Evolutionary conservation across 257 asterid species (phyloP).

Genomic region (Eucommia ulmoides): DNA sequence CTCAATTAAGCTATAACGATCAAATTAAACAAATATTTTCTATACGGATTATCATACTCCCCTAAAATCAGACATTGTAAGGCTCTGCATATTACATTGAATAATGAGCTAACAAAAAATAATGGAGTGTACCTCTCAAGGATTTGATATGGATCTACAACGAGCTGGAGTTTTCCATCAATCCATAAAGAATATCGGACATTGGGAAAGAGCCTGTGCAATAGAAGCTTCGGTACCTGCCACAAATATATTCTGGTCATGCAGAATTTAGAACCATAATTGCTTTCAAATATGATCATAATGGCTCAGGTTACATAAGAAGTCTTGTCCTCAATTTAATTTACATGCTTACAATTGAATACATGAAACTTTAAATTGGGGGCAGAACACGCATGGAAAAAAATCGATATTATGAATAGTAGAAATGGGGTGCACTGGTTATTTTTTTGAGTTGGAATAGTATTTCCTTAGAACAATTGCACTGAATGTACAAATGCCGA

Average conservation of each 20-base stretch:
- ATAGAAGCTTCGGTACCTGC: conserved; percentile 88
- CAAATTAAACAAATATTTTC: background rate
- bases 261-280: background rate
- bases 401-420: no score
- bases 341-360: background rate
- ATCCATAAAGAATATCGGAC: conserved; percentile 88
- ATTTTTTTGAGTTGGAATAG: no score
- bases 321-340: background rate
- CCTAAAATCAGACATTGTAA: background rate
- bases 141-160: conserved; percentile 87
- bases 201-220: conserved; percentile 90
- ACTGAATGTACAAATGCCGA: no score
- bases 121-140: conserved; percentile 65
- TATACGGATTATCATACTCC: background rate
- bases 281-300: no score
- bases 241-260: conserved; percentile 5
- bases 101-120: conserved; percentile 7
- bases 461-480: no score
- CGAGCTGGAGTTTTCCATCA: conserved; percentile 92
- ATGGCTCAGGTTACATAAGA: no score
- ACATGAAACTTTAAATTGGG: background rate
- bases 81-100: background rate
- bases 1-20: background rate
- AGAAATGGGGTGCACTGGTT: no score
- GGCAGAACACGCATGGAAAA: background rate